Conservation (phyloP, 306 rosid species). For the Vigna nakashimae region DNA sequence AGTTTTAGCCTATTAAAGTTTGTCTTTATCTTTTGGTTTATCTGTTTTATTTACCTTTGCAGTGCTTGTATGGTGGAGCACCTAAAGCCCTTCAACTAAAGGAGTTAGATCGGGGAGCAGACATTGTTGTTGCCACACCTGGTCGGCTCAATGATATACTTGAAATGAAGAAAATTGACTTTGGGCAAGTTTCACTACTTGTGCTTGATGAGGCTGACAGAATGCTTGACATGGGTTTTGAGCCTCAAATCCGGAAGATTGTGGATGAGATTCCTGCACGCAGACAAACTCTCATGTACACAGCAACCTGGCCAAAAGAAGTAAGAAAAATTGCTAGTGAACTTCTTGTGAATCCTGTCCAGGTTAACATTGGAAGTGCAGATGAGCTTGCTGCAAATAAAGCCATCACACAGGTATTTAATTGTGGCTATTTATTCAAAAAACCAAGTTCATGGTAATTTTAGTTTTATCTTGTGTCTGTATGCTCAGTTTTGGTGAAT, state of each 20-base stretch:
- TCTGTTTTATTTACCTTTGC: constrained; percentile 46
- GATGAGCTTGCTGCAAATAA: constrained; percentile 98
- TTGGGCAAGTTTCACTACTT: constrained; percentile 91
- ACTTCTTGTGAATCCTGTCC: constrained; percentile 95
- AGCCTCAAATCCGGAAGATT: constrained; percentile 97
- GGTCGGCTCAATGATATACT: constrained; percentile 97
- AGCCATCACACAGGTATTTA: constrained; percentile 90
- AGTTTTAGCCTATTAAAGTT: constrained; percentile 18
- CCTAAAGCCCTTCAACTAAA: constrained; percentile 88
- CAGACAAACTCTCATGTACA: constrained; percentile 97
- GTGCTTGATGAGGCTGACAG: constrained; percentile 99
- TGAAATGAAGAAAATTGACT: constrained; percentile 90
- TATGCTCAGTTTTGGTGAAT: background rate
- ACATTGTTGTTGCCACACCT: constrained; percentile 98
- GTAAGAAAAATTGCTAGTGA: constrained; percentile 95
- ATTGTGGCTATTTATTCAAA: background rate
- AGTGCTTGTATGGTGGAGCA: constrained; percentile 99
- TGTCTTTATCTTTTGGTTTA: constrained; percentile 24
- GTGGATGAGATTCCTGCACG: constrained; percentile 96
- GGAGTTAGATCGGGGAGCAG: constrained; percentile 95
- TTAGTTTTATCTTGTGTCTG: constrained; percentile 21
- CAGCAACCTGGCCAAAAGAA: constrained; percentile 99
- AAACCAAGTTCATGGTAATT: background rate
- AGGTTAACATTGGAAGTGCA: constrained; percentile 94
- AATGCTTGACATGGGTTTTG: constrained; percentile 99